A percentile compares a stretch with the other conserved stretches of the same genome.
These are phyloP conservation scores for Sonneratia caseolaris DNA, from an alignment of 345 rosid genomes.

Conservation along the genomic window DNA sequence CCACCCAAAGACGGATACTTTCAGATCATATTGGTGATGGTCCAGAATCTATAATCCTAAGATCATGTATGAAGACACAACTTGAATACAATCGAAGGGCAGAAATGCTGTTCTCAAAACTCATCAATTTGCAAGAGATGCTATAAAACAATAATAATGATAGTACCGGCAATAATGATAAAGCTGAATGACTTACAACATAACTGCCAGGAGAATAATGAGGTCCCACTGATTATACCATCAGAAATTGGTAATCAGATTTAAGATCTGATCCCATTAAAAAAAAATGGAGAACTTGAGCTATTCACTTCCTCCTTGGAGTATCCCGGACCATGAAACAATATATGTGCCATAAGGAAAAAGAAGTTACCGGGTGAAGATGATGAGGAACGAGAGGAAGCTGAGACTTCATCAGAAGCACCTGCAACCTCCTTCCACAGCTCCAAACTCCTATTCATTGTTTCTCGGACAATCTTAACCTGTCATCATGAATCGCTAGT, in stretches of 20 bases:
- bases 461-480: conserved; percentile 87
- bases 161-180: too few relatives aligned
- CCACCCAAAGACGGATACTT: not conserved
- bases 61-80: not conserved
- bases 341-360: not conserved
- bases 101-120: not conserved
- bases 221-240: not conserved
- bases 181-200: not conserved
- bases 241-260: not conserved
- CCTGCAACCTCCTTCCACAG: conserved; percentile 64
- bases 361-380: conserved; percentile 28
- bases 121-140: not conserved
- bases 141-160: not conserved
- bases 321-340: not conserved
- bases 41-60: not conserved
- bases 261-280: not conserved
- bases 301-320: too few relatives aligned
- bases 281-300: too few relatives aligned
- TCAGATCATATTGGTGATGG: not conserved
- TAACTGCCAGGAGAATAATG: not conserved
- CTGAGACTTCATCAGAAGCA: conserved; percentile 32
- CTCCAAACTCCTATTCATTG: conserved; percentile 64
- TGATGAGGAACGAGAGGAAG: conserved; percentile 34
- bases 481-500: conserved; percentile 11
- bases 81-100: not conserved